A percentile compares a stretch with the other conserved stretches of the same genome.
These are phyloP conservation scores for Debaryomycetaceae sp. DNA, from an alignment of 1,139 yeast species.

Conservation along the genomic window DNA sequence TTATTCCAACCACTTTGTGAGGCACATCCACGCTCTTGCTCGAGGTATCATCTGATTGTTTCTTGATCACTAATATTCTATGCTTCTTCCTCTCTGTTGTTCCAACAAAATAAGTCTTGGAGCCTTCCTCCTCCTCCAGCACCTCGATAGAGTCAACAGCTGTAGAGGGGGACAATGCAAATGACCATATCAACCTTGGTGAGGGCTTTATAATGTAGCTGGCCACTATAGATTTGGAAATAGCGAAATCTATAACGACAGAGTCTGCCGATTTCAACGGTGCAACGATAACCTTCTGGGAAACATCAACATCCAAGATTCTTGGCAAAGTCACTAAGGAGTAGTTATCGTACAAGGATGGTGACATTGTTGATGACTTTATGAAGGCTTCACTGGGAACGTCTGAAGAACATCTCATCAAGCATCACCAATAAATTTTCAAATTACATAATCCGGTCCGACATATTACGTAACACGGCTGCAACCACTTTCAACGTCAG, in stretches of 20 bases:
- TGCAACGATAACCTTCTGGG: constrained; percentile 31
- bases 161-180: constrained; percentile 64
- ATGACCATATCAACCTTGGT: constrained; percentile 73
- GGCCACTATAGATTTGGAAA: constrained; percentile 74
- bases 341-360: constrained; percentile 34
- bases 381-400: background rate
- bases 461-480: background rate
- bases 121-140: constrained; percentile 16
- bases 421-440: background rate
- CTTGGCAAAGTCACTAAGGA: constrained; percentile 41
- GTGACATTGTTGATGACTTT: constrained; percentile 5
- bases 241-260: constrained; percentile 52
- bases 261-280: constrained; percentile 20
- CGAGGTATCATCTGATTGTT: constrained; percentile 18
- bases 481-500: background rate
- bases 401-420: background rate
- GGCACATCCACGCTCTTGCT: constrained; percentile 13
- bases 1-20: constrained; percentile 30
- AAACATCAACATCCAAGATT: constrained; percentile 31
- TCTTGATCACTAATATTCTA: constrained; percentile 35
- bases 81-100: constrained; percentile 45
- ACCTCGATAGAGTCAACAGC: constrained; percentile 45
- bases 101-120: constrained; percentile 36
- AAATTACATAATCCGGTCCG: background rate
- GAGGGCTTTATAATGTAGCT: constrained; percentile 74